Evolutionary conservation across 345 rosid species (phyloP).

Genomic region (Populus tremula): DNA sequence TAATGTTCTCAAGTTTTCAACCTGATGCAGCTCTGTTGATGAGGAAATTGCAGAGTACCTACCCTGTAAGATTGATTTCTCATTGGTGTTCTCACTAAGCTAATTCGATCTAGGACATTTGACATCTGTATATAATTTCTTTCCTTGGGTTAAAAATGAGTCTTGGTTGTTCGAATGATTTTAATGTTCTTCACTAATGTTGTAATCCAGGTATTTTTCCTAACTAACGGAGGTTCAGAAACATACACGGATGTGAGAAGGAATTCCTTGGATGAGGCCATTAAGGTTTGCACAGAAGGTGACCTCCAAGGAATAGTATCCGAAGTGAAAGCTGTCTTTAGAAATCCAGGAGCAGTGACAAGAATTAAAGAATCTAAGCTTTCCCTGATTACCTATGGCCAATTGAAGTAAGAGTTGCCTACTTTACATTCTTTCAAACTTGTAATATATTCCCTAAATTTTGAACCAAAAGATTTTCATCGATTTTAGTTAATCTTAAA

Average conservation of each 20-base stretch:
- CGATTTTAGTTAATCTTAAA: not conserved
- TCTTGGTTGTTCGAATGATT: not conserved
- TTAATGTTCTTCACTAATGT: not conserved
- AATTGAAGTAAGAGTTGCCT: constrained; percentile 15
- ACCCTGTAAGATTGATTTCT: constrained; percentile 14
- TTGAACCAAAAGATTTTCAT: not conserved
- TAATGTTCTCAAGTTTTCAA: constrained; percentile 28
- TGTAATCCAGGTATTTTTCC: constrained; percentile 25
- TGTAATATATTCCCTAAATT: too few relatives aligned
- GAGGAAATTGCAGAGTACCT: constrained; percentile 23
- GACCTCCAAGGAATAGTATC: constrained; percentile 30
- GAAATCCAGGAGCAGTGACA: constrained; percentile 26
- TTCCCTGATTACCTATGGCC: constrained; percentile 24
- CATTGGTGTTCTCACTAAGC: too few relatives aligned
- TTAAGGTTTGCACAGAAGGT: constrained; percentile 26
- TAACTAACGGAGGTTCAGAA: constrained; percentile 31
- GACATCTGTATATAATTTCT: too few relatives aligned
- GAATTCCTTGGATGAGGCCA: constrained; percentile 29
- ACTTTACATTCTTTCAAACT: not conserved
- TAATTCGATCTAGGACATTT: too few relatives aligned
- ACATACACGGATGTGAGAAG: constrained; percentile 22
- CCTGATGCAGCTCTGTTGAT: constrained; percentile 30
- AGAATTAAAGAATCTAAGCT: constrained; percentile 20
- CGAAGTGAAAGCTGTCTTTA: constrained; percentile 25
- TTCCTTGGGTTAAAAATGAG: too few relatives aligned